Percentiles rank a stretch among this genome's conserved stretches.
Conservation (phyloP, 305 asterid species). For the Solanum hybrid region DNA sequence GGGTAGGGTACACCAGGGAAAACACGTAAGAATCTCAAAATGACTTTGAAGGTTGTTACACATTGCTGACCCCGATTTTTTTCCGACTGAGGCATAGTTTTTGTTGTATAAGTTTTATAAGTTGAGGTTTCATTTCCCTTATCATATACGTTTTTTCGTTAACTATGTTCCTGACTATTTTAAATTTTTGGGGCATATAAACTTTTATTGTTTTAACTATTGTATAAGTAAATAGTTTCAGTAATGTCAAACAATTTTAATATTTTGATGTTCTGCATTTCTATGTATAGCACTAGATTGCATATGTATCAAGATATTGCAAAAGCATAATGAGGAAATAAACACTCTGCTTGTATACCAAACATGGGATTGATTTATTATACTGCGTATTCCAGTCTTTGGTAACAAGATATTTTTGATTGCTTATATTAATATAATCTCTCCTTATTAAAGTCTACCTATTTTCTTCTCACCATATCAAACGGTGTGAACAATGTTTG, state of each 20-base stretch:
- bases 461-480: slow-evolving; percentile 6
- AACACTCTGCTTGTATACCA: not conserved
- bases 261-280: not conserved
- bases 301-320: not conserved
- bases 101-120: not conserved
- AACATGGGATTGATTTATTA: not conserved
- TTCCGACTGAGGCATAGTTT: not conserved
- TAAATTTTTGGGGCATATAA: not conserved
- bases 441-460: not conserved
- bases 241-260: not conserved
- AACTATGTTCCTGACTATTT: not conserved
- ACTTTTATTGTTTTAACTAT: not conserved
- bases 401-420: not conserved
- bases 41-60: not conserved
- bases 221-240: not conserved
- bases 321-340: not conserved
- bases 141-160: not conserved
- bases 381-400: not conserved
- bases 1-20: not conserved
- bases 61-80: not conserved
- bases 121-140: not conserved
- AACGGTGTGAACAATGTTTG: slow-evolving; percentile 3
- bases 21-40: not conserved
- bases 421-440: not conserved
- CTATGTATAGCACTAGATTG: not conserved